These are phyloP conservation scores for Royoungia palumana DNA, from an alignment of 768 basidiomycete species.

Conservation along the genomic window DNA sequence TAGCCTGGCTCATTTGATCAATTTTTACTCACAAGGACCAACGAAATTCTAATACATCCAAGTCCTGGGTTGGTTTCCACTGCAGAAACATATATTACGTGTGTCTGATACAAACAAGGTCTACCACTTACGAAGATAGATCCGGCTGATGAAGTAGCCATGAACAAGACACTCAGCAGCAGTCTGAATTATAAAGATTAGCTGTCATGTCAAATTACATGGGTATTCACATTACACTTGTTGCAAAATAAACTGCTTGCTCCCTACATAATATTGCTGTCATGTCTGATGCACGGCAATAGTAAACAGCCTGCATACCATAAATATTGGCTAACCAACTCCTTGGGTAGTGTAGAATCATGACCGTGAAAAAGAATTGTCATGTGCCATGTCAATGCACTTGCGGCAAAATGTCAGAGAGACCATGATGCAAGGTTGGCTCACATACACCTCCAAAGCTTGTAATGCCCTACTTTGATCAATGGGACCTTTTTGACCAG, in stretches of 20 bases:
- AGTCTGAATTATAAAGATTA: conserved; percentile 11
- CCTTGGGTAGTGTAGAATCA: not conserved
- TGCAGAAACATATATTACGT: not conserved
- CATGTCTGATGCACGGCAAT: not conserved
- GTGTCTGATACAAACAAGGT: not conserved
- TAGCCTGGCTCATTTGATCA: not conserved
- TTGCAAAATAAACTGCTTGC: conserved; percentile 8
- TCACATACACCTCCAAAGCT: conserved; percentile 15
- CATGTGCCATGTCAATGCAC: conserved; percentile 12
- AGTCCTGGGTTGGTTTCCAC: conserved; percentile 5
- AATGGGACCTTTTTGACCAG: not conserved
- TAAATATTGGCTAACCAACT: not conserved
- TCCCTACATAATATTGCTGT: conserved; percentile 7
- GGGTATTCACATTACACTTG: conserved; percentile 11
- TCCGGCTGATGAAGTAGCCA: conserved; percentile 19
- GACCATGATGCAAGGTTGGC: not conserved
- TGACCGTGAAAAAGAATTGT: conserved; percentile 1
- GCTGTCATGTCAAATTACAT: not conserved
- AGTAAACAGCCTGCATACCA: conserved; percentile 3
- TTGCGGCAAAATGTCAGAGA: not conserved
- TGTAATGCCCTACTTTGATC: conserved; percentile 18
- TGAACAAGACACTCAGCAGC: conserved; percentile 23
- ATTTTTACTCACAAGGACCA: conserved; percentile 16
- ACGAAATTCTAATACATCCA: conserved; percentile 1
- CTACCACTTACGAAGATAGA: conserved; percentile 20